phyloP scores from a whole-genome alignment of 1,284 basidiomycete species.

The Flammula alnicola region DNA sequence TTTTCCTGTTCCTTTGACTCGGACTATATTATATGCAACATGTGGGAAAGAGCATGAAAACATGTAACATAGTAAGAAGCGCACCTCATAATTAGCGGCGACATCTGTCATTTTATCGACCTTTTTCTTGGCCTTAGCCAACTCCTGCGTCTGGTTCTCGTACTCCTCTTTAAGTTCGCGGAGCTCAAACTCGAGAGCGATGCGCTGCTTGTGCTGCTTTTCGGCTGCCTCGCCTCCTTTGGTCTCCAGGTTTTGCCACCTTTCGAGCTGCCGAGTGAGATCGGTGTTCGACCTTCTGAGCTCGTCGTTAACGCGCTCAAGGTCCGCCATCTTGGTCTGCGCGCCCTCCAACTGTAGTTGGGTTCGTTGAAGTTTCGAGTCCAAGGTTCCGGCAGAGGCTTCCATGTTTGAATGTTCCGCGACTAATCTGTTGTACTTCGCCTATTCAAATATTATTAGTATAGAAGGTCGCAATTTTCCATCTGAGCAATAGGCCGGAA shows the following conservation, averaged over 20 bases:
- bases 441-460: constrained; percentile 30
- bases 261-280: constrained; percentile 64
- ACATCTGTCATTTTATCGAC: constrained; percentile 48
- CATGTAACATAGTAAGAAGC: constrained; percentile 9
- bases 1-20: constrained; percentile 35
- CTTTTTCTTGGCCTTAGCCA: constrained; percentile 41
- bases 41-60: neutral
- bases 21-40: constrained; percentile 24
- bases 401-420: constrained; percentile 52
- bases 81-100: constrained; percentile 50
- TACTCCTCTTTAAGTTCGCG: constrained; percentile 48
- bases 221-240: constrained; percentile 65
- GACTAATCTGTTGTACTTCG: constrained; percentile 47
- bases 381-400: constrained; percentile 47
- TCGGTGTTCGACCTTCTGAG: constrained; percentile 57
- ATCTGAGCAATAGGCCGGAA: constrained; percentile 8
- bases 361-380: constrained; percentile 58
- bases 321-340: constrained; percentile 53
- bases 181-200: constrained; percentile 60
- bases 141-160: constrained; percentile 38
- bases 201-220: constrained; percentile 53
- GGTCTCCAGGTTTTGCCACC: constrained; percentile 70
- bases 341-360: constrained; percentile 61
- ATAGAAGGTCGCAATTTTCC: too few species aligned
- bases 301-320: constrained; percentile 59